Conservation (phyloP, 345 rosid species). For the Hibiscus mutabilis region DNA sequence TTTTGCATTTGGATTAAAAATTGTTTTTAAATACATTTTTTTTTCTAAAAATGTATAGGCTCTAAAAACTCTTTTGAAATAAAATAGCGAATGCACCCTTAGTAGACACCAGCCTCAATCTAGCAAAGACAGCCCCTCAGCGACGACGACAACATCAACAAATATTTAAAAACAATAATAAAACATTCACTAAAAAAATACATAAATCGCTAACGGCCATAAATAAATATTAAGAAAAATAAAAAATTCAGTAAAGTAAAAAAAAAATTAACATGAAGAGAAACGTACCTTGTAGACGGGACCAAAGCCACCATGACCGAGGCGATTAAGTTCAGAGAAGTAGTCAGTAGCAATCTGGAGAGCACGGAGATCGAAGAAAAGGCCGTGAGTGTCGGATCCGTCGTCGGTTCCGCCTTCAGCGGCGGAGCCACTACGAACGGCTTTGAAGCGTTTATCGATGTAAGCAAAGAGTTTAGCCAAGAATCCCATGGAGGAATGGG, state of each 20-base stretch:
- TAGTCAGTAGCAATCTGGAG: conserved; percentile 67
- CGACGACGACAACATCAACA: not conserved
- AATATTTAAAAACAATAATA: not conserved
- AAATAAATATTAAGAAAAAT: not conserved
- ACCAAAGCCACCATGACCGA: conserved; percentile 92
- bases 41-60: too few species aligned
- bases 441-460: not conserved
- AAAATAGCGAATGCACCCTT: too few species aligned
- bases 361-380: conserved; percentile 53
- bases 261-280: not conserved
- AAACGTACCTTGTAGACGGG: conserved; percentile 70
- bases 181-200: not conserved
- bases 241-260: not conserved
- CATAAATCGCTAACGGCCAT: not conserved
- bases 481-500: not conserved
- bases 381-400: conserved; percentile 29
- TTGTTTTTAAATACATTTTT: too few species aligned
- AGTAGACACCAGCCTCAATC: too few species aligned
- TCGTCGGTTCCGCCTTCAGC: conserved; percentile 14
- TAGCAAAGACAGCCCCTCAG: not conserved
- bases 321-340: conserved; percentile 68
- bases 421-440: not conserved
- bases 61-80: too few species aligned
- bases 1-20: too few species aligned
- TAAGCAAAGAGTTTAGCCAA: conserved; percentile 4